Percentiles rank a stretch among this genome's conserved stretches.
Evolutionary conservation across 2,329 filamentous ascomycete species (phyloP).

Genomic region (Fusarium lateritium): DNA sequence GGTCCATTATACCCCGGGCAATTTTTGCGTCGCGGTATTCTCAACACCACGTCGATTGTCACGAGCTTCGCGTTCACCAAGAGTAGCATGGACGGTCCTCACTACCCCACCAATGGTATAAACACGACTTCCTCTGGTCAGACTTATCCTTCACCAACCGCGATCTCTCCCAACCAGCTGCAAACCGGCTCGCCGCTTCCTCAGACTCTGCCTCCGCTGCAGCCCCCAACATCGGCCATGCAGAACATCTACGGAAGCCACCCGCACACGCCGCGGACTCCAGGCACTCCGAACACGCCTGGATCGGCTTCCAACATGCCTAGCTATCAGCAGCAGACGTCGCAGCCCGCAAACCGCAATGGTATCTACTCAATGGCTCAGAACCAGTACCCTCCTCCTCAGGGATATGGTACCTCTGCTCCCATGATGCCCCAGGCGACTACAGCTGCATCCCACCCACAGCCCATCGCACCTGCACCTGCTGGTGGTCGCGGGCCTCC

Average conservation of each 20-base stretch:
- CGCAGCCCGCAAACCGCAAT: constrained; percentile 63
- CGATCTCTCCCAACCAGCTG: constrained; percentile 67
- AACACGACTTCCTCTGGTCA: constrained; percentile 65
- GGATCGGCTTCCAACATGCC: constrained; percentile 67
- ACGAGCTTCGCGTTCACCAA: constrained; percentile 53
- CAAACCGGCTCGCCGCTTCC: constrained; percentile 64
- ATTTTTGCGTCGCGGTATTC: constrained; percentile 44
- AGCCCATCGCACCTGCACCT: constrained; percentile 82
- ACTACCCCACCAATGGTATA: constrained; percentile 70
- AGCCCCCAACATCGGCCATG: constrained; percentile 61
- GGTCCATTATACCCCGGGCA: constrained; percentile 43
- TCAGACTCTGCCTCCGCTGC: constrained; percentile 70
- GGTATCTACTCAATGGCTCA: constrained; percentile 70
- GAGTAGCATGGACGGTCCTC: constrained; percentile 69
- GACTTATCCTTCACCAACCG: constrained; percentile 67
- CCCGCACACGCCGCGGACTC: constrained; percentile 73
- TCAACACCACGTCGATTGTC: constrained; percentile 44
- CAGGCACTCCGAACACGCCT: constrained; percentile 74
- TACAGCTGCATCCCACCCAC: constrained; percentile 77
- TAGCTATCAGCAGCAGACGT: constrained; percentile 68
- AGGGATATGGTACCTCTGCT: constrained; percentile 69
- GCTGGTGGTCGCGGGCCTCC: constrained; percentile 69
- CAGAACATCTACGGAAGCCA: constrained; percentile 69
- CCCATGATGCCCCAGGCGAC: constrained; percentile 78
- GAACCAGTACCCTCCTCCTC: constrained; percentile 68